Evolutionary conservation across 2,329 filamentous ascomycete species (phyloP).

Genomic region (Aspergillus luchuensis): DNA sequence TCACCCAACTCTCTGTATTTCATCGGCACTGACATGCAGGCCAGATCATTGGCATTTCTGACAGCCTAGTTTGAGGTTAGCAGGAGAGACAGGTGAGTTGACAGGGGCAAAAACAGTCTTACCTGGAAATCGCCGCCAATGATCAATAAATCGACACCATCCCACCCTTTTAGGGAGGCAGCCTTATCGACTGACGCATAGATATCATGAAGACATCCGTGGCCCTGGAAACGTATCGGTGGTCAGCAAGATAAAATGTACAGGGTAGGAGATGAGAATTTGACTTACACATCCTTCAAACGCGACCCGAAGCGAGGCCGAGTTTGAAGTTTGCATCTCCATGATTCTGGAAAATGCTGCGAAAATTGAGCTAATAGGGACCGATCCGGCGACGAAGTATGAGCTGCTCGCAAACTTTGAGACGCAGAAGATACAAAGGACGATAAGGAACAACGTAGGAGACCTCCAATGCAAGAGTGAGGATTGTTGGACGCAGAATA

Average conservation of each 20-base stretch:
- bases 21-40: slow-evolving; percentile 81
- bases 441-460: not conserved
- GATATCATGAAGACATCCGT: slow-evolving; percentile 88
- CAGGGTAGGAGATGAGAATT: not conserved
- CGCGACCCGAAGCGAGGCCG: slow-evolving; percentile 65
- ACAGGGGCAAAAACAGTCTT: slow-evolving; percentile 19
- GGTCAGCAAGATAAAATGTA: slow-evolving; percentile 13
- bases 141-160: slow-evolving; percentile 82
- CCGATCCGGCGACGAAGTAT: not conserved
- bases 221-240: slow-evolving; percentile 61
- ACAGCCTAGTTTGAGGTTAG: slow-evolving; percentile 61
- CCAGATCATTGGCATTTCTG: slow-evolving; percentile 84
- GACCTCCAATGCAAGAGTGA: too few species aligned
- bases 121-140: slow-evolving; percentile 96
- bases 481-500: too few species aligned
- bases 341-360: slow-evolving; percentile 10
- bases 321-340: slow-evolving; percentile 8
- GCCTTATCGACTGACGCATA: slow-evolving; percentile 75
- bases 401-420: not conserved
- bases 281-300: slow-evolving; percentile 78
- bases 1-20: slow-evolving; percentile 90
- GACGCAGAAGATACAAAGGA: not conserved
- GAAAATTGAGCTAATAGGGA: not conserved
- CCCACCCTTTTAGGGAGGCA: slow-evolving; percentile 72
- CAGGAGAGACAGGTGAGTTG: slow-evolving; percentile 9